Evolutionary conservation across 208 protist species (phyloP), one percentile per base, ranked within the genome.

Genomic region (Wallacemonas sp.): DNA sequence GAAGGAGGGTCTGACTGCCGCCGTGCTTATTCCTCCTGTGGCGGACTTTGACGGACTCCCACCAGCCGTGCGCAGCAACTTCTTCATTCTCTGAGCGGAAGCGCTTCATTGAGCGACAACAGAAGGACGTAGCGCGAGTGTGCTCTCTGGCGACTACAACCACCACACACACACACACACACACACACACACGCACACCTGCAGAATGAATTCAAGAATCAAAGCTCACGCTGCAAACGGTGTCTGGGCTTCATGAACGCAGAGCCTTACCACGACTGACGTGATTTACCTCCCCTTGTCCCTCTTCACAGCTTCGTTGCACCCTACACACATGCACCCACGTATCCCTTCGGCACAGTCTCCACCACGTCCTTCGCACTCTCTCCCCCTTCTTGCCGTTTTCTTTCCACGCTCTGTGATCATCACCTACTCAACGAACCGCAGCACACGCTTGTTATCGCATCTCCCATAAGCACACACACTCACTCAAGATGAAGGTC

Each of bases 11-110:
- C 44, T 88, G n/a, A 71, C 75, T 38, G 71, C 68, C 15, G 63
- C 84, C 53, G 55, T 81, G 50, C 67, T 76, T 70, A 66, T 94
- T 13, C 85, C 85, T 4, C 67, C 77, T 29, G 81, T 89, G 17
- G 79, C 62, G 1, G 77, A 38, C 9, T 83, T 94, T 39, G 80
- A 87, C 27, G 83, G 60, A 15, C 60, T 83, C 13, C 78, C 71
- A 6, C 42, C 73, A 15, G 30, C 15, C 2, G 70, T 53, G 32
- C 9, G 69, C 45, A 12, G 62, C 29, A 41, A 69, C 8, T 52
- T 34, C n/a, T 42, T 53, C 33, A 62, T 41, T 30, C 38, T 42
- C 42, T 65, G 53, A 26, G 12, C 4, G 34, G 15, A n/a, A 63
- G 13, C 12, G 13, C 24, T 27, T 10, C 12, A 12, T 21, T 53